Evolutionary conservation across 495 filamentous ascomycete genomes (phyloP), one percentile per base, ranked within the genome.

Genomic region (Ascodesmis nigricans): DNA sequence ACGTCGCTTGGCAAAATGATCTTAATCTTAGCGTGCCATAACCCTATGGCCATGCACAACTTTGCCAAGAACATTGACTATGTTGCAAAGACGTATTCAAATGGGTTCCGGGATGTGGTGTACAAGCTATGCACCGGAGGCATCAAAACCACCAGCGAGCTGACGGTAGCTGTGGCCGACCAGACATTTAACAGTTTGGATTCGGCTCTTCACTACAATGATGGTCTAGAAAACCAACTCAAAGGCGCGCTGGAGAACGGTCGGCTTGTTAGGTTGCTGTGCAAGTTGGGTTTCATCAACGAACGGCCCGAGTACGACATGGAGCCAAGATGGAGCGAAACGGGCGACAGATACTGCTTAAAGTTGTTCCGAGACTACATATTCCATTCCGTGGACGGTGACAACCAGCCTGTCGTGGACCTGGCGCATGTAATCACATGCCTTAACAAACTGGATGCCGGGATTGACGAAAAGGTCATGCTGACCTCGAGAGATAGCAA

Each of bases 291-390:
- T 34, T 64, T 75, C 35, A 68, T 97, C 43, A 79, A 78, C 45
- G 87, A 95, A 47, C 73, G 87, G 3, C 80, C 78, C 1, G 84
- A 93, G 47, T 72, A 73, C 36, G 75, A 78, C 15, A 63, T 69
- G 17, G 68, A 77, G 33, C 59, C 58, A 11, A 65, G 69, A 31
- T 95, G 82, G 82, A 74, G 78, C 9, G 82, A 91, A 53, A 83
- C 68, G 14, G 82, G 81, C 1, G 77, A 91, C 41, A 67, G 82
- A n/a, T 91, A 90, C 49, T 73, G 71, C 44, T 57, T 95, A 35
- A 90, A 90, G 55, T 63, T 97, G 21, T 93, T 95, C 62, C 71
- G 87, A 27, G 90, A 97, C 54, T 93, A 90, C 40, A 75, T 93
- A 33, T 97, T 93, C 55, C 87, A 97, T 53, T 80, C 84, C 37